Evolutionary conservation across 371 early-diverging fungal genomes (phyloP).

Genomic region (Mortierella sp.): DNA sequence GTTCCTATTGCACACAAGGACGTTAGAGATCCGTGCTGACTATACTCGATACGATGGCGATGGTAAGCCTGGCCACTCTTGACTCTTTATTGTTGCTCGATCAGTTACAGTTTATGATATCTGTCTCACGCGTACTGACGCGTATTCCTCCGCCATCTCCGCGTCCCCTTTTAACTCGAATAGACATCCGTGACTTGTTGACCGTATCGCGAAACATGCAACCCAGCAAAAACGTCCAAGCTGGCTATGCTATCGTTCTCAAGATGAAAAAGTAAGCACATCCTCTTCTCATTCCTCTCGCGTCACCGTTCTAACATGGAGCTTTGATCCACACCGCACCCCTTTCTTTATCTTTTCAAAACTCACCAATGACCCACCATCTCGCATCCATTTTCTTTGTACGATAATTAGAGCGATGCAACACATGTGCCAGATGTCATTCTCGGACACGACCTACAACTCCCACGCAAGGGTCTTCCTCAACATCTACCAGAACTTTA

Average conservation of each 20-base stretch:
- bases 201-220: conserved; percentile 53
- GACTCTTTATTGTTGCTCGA: neutral
- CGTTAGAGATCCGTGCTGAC: conserved; percentile 76
- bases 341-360: neutral
- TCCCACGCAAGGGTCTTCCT: conserved; percentile 64
- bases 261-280: conserved; percentile 61
- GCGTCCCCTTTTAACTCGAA: neutral
- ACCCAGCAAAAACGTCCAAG: conserved; percentile 46
- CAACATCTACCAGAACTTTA: conserved; percentile 81
- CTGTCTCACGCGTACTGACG: neutral
- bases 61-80: conserved; percentile 10
- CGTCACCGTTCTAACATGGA: neutral
- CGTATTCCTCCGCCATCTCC: neutral
- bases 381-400: neutral
- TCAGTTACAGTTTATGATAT: neutral
- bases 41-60: conserved; percentile 64
- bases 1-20: conserved; percentile 71
- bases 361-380: neutral
- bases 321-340: no score
- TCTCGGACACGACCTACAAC: conserved; percentile 73
- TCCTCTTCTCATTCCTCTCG: neutral
- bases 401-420: conserved; percentile 31
- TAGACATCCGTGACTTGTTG: conserved; percentile 45
- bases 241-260: conserved; percentile 39
- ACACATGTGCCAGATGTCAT: conserved; percentile 63